phyloP scores from a whole-genome alignment of 2,329 filamentous ascomycete genomes.

The Acephala macrosclerotiorum region DNA sequence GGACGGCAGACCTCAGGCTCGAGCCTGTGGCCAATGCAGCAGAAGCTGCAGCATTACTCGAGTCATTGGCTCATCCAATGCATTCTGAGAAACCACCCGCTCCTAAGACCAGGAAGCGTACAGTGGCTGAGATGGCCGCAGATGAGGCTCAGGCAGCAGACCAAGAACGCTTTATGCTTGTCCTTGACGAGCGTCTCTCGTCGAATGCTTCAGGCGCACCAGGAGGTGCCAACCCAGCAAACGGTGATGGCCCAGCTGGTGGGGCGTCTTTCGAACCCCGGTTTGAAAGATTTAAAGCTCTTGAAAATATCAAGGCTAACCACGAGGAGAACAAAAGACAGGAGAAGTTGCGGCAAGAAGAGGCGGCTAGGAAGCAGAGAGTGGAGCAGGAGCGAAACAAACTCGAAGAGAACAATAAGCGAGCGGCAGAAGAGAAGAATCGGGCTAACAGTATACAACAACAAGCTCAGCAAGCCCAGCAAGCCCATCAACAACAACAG shows the following conservation, averaged over 20 bases:
- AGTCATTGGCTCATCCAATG: constrained; percentile 76
- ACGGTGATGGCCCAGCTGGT: constrained; percentile 76
- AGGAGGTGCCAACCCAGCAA: constrained; percentile 63
- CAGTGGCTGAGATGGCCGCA: constrained; percentile 91
- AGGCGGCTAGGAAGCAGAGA: constrained; percentile 55
- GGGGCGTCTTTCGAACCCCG: constrained; percentile 80
- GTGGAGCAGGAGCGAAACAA: constrained; percentile 56
- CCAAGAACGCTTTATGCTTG: constrained; percentile 90
- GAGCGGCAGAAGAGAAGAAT: constrained; percentile 37
- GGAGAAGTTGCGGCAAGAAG: constrained; percentile 71
- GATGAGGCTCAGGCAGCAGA: constrained; percentile 92
- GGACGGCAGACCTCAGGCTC: constrained; percentile 77
- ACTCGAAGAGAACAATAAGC: constrained; percentile 42
- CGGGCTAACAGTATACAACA: constrained; percentile 33
- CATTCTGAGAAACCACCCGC: constrained; percentile 79
- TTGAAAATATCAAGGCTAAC: constrained; percentile 82
- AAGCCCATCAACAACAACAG: constrained; percentile 35
- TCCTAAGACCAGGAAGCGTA: constrained; percentile 91
- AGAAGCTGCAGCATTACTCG: constrained; percentile 75
- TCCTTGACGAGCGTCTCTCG: constrained; percentile 83
- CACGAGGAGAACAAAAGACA: constrained; percentile 79
- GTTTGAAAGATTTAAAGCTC: constrained; percentile 90
- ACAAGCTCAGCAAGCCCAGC: constrained; percentile 29
- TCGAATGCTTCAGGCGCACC: constrained; percentile 65
- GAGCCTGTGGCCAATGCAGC: constrained; percentile 75